A percentile compares a stretch with the other conserved stretches of the same genome.
Conservation (phyloP, 805 yeast species). For the Candida nanaspora region DNA sequence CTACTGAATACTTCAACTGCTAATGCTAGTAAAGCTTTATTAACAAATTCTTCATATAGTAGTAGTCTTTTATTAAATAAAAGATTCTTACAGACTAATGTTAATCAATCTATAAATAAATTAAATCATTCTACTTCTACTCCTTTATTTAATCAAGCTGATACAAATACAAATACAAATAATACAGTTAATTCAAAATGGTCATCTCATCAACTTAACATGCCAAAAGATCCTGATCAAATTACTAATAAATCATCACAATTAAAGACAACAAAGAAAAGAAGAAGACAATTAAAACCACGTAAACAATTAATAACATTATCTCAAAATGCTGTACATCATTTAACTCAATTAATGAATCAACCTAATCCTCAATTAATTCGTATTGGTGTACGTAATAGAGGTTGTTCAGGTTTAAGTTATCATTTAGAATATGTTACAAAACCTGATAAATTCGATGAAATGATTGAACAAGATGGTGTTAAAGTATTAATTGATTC, state of each 20-base stretch:
- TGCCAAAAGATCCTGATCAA: slow-evolving; percentile 4
- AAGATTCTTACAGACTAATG: neutral
- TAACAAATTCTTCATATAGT: neutral
- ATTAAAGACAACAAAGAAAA: slow-evolving; percentile 14
- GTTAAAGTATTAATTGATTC: slow-evolving; percentile 91
- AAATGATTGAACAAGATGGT: slow-evolving; percentile 86
- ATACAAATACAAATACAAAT: neutral
- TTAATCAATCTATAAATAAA: neutral
- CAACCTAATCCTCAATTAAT: slow-evolving; percentile 87
- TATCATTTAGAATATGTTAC: slow-evolving; percentile 88
- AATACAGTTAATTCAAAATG: slow-evolving; percentile 7
- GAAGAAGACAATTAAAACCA: slow-evolving; percentile 68
- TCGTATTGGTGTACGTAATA: slow-evolving; percentile 87
- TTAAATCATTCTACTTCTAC: neutral
- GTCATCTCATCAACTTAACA: slow-evolving; percentile 24
- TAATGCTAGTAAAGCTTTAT: no score
- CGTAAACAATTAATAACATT: slow-evolving; percentile 85
- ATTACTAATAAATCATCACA: slow-evolving; percentile 4
- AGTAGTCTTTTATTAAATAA: no score
- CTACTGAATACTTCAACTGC: neutral
- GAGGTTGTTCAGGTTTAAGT: slow-evolving; percentile 95
- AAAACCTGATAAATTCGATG: slow-evolving; percentile 92
- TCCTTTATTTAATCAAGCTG: neutral
- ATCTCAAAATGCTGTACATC: slow-evolving; percentile 67
- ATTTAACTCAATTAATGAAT: slow-evolving; percentile 57